Evolutionary conservation across 1,139 yeast species (phyloP).

Genomic region (Saccharomycopsis crataegensis): DNA sequence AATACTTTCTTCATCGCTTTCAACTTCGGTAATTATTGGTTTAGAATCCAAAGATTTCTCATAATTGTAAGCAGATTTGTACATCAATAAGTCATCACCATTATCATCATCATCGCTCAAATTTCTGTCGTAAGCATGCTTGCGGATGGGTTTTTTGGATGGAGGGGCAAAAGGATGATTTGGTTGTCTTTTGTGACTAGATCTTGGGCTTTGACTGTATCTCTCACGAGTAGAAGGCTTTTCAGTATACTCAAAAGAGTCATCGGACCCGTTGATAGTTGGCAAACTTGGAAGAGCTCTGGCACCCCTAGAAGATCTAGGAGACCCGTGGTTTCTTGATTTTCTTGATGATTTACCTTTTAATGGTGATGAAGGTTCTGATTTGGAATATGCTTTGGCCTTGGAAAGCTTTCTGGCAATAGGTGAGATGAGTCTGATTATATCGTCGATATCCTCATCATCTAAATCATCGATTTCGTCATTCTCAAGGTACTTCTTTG

Average conservation of each 20-base stretch:
- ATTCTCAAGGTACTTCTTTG: constrained; percentile 13
- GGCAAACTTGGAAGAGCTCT: constrained; percentile 4
- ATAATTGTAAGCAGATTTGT: constrained; percentile 16
- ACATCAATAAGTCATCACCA: constrained; percentile 7
- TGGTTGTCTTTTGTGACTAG: too few species aligned
- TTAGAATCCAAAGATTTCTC: constrained; percentile 9
- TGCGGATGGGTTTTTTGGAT: too few species aligned
- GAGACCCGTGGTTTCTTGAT: not conserved
- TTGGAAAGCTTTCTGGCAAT: constrained; percentile 14
- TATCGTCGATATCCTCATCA: constrained; percentile 18
- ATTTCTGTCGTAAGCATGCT: not conserved
- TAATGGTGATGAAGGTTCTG: constrained; percentile 10
- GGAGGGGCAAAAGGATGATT: too few species aligned
- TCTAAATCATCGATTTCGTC: constrained; percentile 18
- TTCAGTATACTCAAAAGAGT: not conserved
- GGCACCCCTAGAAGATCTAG: not conserved
- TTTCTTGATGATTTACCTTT: not conserved
- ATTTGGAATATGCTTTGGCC: constrained; percentile 4
- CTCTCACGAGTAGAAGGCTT: too few species aligned
- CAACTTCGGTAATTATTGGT: not conserved
- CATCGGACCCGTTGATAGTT: not conserved
- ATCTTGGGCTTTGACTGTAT: too few species aligned
- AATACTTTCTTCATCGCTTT: not conserved
- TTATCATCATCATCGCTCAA: constrained; percentile 3
- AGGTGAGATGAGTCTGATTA: constrained; percentile 14